Evolutionary conservation across 768 basidiomycete species (phyloP).

Genomic region (Boletus speciosus): DNA sequence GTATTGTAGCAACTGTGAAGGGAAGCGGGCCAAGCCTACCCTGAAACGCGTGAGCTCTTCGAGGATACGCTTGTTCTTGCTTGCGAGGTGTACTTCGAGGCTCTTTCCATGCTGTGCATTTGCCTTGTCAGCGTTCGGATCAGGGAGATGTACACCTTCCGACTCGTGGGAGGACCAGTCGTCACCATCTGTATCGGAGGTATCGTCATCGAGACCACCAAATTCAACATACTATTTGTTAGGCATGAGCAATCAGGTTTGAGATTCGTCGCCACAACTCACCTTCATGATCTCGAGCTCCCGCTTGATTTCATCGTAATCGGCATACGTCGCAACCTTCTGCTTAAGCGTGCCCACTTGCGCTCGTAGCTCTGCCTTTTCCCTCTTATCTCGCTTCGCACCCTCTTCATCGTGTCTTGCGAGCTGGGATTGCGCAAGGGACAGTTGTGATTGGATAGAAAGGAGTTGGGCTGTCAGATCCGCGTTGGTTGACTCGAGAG

Average conservation of each 20-base stretch:
- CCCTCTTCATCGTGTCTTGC: conserved; percentile 14
- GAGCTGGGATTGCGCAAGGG: conserved; percentile 16
- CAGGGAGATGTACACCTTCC: conserved; percentile 66
- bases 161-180: conserved; percentile 40
- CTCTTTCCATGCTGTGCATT: conserved; percentile 75
- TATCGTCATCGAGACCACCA: conserved; percentile 70
- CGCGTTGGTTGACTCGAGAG: conserved; percentile 58
- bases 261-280: conserved; percentile 4
- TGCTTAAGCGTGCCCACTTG: conserved; percentile 70
- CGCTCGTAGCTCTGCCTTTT: conserved; percentile 36
- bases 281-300: conserved; percentile 99
- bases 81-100: conserved; percentile 85
- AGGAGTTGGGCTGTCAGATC: conserved; percentile 16
- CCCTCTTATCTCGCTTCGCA: conserved; percentile 17
- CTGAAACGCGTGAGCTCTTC: conserved; percentile 92
- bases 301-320: conserved; percentile 97
- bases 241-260: background rate
- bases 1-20: background rate
- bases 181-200: conserved; percentile 54
- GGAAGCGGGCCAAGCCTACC: conserved; percentile 37
- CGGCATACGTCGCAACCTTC: conserved; percentile 67
- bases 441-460: conserved; percentile 19
- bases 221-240: conserved; percentile 86
- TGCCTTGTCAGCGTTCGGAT: conserved; percentile 85
- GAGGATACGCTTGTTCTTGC: conserved; percentile 88